Evolutionary conservation across 306 rosid species (phyloP).

Genomic region (Cucumis hystrix): DNA sequence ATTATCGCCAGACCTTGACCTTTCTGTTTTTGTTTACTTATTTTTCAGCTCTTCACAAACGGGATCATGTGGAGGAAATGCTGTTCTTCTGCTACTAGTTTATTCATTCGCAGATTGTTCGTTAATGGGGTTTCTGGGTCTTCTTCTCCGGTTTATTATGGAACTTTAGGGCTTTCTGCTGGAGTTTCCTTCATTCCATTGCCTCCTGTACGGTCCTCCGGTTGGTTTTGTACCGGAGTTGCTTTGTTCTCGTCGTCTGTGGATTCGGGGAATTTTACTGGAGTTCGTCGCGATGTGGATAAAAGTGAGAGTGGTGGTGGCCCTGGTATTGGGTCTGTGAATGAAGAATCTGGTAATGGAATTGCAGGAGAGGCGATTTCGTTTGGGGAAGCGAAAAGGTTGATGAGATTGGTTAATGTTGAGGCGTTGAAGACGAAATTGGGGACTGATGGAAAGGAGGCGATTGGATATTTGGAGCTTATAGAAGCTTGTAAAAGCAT

Average conservation of each 20-base stretch:
- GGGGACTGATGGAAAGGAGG: conserved; percentile 60
- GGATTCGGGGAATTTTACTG: background rate
- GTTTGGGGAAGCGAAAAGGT: conserved; percentile 62
- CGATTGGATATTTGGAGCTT: conserved; percentile 54
- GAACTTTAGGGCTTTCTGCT: background rate
- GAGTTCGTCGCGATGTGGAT: background rate
- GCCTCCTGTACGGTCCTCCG: background rate
- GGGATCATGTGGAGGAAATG: conserved; percentile 17
- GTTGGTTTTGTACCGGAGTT: background rate
- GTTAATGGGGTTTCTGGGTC: background rate
- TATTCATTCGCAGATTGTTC: conserved; percentile 5
- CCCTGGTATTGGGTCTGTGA: background rate
- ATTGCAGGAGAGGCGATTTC: conserved; percentile 28
- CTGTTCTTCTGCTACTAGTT: background rate
- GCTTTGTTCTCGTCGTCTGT: background rate
- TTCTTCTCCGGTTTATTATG: background rate
- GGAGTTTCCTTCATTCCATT: background rate
- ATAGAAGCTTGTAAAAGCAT: conserved; percentile 56
- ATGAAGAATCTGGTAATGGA: background rate
- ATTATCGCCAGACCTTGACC: background rate
- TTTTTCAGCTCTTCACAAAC: background rate
- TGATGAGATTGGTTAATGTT: conserved; percentile 86
- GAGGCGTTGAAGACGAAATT: conserved; percentile 61
- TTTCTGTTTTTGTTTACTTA: background rate
- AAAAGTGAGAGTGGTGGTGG: background rate